These are phyloP conservation scores for Trichoderma citrinoviride DNA, from an alignment of 2,329 filamentous ascomycete genomes.

Conservation along the genomic window DNA sequence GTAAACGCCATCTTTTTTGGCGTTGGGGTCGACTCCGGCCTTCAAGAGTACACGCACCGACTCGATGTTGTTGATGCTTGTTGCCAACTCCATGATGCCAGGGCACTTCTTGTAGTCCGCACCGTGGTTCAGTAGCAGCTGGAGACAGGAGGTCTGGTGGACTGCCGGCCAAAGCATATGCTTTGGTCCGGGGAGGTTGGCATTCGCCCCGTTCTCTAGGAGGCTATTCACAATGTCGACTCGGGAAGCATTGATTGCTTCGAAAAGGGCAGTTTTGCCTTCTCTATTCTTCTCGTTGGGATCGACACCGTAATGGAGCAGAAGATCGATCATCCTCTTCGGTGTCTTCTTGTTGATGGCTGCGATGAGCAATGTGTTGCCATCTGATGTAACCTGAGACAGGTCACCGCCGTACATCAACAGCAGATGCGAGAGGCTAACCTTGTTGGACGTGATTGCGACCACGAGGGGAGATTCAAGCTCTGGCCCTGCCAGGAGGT, in stretches of 20 bases:
- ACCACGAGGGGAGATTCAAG: constrained; percentile 55
- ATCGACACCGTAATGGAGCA: constrained; percentile 59
- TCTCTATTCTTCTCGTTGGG: constrained; percentile 58
- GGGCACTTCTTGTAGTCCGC: constrained; percentile 60
- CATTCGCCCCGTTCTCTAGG: constrained; percentile 58
- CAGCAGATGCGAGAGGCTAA: constrained; percentile 57
- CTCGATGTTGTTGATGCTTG: constrained; percentile 62
- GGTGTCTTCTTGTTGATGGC: constrained; percentile 59
- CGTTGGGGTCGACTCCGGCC: constrained; percentile 58
- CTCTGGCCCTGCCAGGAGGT: constrained; percentile 49
- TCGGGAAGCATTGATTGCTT: constrained; percentile 56
- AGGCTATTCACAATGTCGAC: constrained; percentile 53
- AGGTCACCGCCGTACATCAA: constrained; percentile 60
- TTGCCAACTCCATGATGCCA: constrained; percentile 62
- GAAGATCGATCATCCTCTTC: constrained; percentile 53
- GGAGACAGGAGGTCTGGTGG: constrained; percentile 56
- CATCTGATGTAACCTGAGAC: constrained; percentile 51
- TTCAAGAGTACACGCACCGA: constrained; percentile 56
- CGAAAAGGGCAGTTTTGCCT: constrained; percentile 62
- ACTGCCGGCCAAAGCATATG: constrained; percentile 66
- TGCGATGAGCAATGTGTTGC: constrained; percentile 59
- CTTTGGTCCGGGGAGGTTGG: constrained; percentile 67
- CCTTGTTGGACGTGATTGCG: constrained; percentile 51
- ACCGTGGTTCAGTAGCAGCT: constrained; percentile 56
- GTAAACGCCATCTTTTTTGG: constrained; percentile 63